A percentile compares a stretch with the other conserved stretches of the same genome.
Evolutionary conservation across 192 early-diverging fungal species (phyloP).

Genomic region (Podila epigama): DNA sequence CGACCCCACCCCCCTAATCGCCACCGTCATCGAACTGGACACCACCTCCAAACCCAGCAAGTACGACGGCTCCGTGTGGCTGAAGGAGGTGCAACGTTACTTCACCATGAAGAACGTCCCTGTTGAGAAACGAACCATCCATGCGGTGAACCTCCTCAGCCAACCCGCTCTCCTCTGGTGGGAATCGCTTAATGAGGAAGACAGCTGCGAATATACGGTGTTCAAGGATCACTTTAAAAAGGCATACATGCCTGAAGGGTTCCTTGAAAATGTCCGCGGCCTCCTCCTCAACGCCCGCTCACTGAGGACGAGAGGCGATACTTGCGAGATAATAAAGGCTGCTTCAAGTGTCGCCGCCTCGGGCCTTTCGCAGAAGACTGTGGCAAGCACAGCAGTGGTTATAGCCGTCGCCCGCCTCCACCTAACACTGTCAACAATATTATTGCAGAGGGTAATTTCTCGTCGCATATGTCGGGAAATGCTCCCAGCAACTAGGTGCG

Average conservation of each 20-base stretch:
- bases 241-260: no score
- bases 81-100: no score
- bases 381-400: no score
- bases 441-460: background rate
- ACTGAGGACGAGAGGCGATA: background rate
- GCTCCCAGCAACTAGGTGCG: background rate
- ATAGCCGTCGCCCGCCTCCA: no score
- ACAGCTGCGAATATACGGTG: background rate
- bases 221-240: no score
- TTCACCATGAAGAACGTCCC: constrained; percentile 1
- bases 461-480: background rate
- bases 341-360: background rate
- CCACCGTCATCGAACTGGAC: no score
- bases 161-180: constrained; percentile 1
- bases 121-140: background rate
- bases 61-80: background rate
- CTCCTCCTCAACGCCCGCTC: background rate
- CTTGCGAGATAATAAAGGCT: background rate
- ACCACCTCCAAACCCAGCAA: constrained; percentile 9
- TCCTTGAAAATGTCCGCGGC: no score
- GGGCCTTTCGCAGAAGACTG: no score
- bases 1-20: no score
- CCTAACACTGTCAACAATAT: no score
- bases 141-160: constrained; percentile 1
- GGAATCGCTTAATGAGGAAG: background rate